Percentiles rank a stretch among this genome's conserved stretches.
These are phyloP conservation scores for Jacaranda mimosifolia DNA, from an alignment of 257 asterid genomes.

Conservation along the genomic window DNA sequence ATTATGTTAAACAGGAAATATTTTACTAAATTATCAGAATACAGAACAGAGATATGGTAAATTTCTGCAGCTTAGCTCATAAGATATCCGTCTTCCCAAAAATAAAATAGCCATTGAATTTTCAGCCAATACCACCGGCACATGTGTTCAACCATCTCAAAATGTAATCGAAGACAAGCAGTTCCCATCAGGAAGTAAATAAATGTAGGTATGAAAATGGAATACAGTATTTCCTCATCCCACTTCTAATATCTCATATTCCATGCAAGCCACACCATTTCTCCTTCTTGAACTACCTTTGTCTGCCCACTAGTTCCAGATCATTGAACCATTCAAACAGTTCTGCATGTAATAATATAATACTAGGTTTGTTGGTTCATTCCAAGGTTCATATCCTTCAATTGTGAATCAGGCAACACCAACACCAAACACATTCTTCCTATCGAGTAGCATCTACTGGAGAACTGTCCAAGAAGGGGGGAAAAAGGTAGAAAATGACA, in stretches of 20 bases:
- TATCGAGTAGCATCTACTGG: too few relatives aligned
- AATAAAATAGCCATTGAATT: slow-evolving; percentile 18
- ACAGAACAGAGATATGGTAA: slow-evolving; percentile 16
- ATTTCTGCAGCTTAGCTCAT: not conserved
- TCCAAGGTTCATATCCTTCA: slow-evolving; percentile 14
- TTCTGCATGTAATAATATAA: slow-evolving; percentile 29
- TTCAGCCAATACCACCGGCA: slow-evolving; percentile 1
- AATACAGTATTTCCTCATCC: slow-evolving; percentile 74
- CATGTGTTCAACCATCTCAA: not conserved
- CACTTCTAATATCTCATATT: slow-evolving; percentile 79
- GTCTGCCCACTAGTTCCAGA: slow-evolving; percentile 97
- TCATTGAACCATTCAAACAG: slow-evolving; percentile 40
- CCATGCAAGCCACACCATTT: slow-evolving; percentile 98
- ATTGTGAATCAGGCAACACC: not conserved
- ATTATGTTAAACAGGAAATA: not conserved
- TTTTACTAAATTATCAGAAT: not conserved
- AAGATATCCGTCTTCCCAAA: not conserved
- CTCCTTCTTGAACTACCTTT: slow-evolving; percentile 93
- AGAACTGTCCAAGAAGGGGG: too few relatives aligned
- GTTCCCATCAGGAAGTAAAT: too few relatives aligned
- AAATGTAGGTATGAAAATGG: slow-evolving; percentile 16
- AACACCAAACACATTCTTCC: not conserved
- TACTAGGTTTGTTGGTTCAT: slow-evolving; percentile 20
- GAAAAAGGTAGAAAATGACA: too few relatives aligned
- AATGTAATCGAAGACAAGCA: too few relatives aligned